phyloP scores from a whole-genome alignment of 2,329 filamentous ascomycete species.

The Fonsecaea nubica region DNA sequence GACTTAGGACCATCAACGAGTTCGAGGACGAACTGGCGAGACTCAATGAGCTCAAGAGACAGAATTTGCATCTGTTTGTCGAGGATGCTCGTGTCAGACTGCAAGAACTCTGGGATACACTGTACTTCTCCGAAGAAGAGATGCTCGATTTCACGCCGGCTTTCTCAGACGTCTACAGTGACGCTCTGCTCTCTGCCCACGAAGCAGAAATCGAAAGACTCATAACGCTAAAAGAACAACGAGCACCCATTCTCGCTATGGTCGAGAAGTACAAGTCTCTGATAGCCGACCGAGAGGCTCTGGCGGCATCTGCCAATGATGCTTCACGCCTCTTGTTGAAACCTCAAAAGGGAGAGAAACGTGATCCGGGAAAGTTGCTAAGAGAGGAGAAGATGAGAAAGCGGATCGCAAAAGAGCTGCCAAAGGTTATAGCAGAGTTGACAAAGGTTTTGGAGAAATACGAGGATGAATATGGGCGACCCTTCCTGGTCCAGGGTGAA shows the following conservation, averaged over 20 bases:
- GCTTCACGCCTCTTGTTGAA: conserved; percentile 91
- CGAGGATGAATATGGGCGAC: conserved; percentile 92
- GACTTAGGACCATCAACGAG: conserved; percentile 90
- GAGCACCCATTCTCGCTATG: conserved; percentile 79
- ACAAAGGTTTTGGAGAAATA: conserved; percentile 80
- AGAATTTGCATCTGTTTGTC: conserved; percentile 94
- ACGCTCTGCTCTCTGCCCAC: conserved; percentile 91
- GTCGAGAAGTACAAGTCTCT: conserved; percentile 84
- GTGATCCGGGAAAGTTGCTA: conserved; percentile 90
- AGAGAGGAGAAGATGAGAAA: conserved; percentile 99
- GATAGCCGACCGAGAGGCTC: conserved; percentile 83
- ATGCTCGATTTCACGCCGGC: conserved; percentile 98
- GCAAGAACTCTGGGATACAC: conserved; percentile 90
- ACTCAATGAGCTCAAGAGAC: conserved; percentile 88
- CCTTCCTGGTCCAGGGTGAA: conserved; percentile 91
- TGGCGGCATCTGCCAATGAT: conserved; percentile 90
- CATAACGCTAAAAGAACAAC: conserved; percentile 82
- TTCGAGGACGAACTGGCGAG: conserved; percentile 88
- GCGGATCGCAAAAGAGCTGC: conserved; percentile 92
- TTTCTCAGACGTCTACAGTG: conserved; percentile 96
- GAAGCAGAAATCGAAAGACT: conserved; percentile 87
- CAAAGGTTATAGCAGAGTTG: conserved; percentile 86
- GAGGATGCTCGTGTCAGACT: conserved; percentile 90
- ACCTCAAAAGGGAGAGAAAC: conserved; percentile 89
- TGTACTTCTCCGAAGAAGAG: conserved; percentile 97